Conservation (phyloP, 768 basidiomycete genomes). For the Xanthoconium stramineum region DNA sequence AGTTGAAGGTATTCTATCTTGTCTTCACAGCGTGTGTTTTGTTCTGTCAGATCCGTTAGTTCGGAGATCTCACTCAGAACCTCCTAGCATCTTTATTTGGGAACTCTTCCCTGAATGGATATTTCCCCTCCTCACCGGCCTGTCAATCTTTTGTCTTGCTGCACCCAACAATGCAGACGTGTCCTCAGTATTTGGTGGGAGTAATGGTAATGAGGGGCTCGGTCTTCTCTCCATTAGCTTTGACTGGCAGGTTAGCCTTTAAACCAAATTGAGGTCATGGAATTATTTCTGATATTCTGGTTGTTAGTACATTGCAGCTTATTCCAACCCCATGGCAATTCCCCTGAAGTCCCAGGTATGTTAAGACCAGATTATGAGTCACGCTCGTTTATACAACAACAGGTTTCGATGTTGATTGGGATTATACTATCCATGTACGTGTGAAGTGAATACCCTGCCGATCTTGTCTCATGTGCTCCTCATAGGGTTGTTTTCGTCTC, state of each 20-base stretch:
- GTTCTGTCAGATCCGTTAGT: conserved; percentile 11
- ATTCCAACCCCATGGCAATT: conserved; percentile 47
- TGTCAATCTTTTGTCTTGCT: conserved; percentile 61
- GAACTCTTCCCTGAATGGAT: conserved; percentile 29
- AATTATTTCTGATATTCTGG: background rate
- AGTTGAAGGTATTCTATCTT: conserved; percentile 32
- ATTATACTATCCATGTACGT: conserved; percentile 50
- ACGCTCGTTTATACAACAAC: background rate
- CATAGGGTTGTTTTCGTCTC: conserved; percentile 32
- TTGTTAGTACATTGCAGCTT: conserved; percentile 22
- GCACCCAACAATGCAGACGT: conserved; percentile 47
- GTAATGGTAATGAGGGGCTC: conserved; percentile 60
- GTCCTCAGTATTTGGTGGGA: conserved; percentile 58
- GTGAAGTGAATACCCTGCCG: background rate
- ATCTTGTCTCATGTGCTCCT: conserved; percentile 2
- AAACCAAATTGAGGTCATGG: conserved; percentile 3
- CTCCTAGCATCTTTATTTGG: conserved; percentile 34
- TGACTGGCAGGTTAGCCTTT: conserved; percentile 52
- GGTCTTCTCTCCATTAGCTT: conserved; percentile 56
- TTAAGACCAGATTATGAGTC: background rate
- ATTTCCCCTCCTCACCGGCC: conserved; percentile 61
- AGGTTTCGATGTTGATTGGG: conserved; percentile 47
- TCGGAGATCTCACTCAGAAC: background rate
- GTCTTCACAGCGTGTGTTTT: conserved; percentile 30
- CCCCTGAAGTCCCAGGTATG: conserved; percentile 49